Evolutionary conservation across 495 filamentous ascomycete genomes (phyloP).

Genomic region (Hyphodiscus hymeniophilus): DNA sequence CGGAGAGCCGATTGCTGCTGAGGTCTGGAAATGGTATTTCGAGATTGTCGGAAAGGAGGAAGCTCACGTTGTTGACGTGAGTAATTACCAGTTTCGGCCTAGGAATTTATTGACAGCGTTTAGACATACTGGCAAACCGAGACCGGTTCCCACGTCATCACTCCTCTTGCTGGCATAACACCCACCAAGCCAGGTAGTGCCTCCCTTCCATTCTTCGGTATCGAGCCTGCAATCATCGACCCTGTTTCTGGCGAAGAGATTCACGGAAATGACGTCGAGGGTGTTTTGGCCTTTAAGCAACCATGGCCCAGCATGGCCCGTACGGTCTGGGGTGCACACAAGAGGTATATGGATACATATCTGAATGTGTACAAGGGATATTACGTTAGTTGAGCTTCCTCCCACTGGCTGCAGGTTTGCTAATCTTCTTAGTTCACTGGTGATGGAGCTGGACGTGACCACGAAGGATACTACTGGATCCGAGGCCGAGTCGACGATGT

Average conservation of each 20-base stretch:
- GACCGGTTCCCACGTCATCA: conserved; percentile 90
- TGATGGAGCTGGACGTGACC: conserved; percentile 92
- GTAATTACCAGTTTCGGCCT: conserved; percentile 25
- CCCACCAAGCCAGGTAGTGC: conserved; percentile 74
- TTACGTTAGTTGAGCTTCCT: conserved; percentile 58
- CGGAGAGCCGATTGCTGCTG: conserved; percentile 94
- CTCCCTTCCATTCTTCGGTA: conserved; percentile 89
- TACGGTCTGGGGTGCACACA: conserved; percentile 96
- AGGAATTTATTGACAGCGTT: background rate
- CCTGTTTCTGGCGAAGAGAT: conserved; percentile 93
- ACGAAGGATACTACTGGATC: conserved; percentile 99
- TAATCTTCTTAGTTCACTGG: conserved; percentile 71
- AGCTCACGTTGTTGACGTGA: conserved; percentile 89
- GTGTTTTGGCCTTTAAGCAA: conserved; percentile 96
- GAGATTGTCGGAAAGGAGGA: conserved; percentile 91
- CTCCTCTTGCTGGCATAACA: conserved; percentile 65
- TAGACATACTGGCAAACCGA: conserved; percentile 99
- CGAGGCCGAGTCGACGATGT: conserved; percentile 97
- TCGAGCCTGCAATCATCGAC: conserved; percentile 97
- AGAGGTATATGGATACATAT: conserved; percentile 98
- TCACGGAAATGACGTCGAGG: conserved; percentile 93
- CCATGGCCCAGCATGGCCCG: conserved; percentile 98
- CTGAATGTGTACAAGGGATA: conserved; percentile 96
- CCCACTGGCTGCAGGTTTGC: background rate
- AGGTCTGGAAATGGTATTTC: conserved; percentile 99